phyloP scores from a whole-genome alignment of 2,329 filamentous ascomycete genomes.

The Pseudocercospora fijiensis region DNA sequence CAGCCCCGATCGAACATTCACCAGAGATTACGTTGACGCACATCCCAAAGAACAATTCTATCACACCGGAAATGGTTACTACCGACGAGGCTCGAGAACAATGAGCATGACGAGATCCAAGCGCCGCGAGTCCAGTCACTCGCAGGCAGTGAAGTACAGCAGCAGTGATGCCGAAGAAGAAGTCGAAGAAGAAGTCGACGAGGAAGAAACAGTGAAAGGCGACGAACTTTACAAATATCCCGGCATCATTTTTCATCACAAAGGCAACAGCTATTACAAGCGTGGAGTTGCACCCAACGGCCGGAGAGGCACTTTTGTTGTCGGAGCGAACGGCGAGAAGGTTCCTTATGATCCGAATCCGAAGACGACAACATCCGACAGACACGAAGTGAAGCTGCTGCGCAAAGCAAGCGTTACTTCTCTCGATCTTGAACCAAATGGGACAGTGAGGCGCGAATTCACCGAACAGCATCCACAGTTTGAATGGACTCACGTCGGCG shows the following conservation, averaged over 20 bases:
- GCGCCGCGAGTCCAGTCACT: slow-evolving; percentile 20
- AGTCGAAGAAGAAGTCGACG: slow-evolving; percentile 12
- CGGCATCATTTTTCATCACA: slow-evolving; percentile 33
- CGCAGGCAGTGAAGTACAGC: slow-evolving; percentile 18
- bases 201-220: slow-evolving; percentile 22
- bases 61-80: slow-evolving; percentile 34
- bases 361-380: background rate
- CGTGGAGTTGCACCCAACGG: slow-evolving; percentile 30
- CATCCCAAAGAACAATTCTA: slow-evolving; percentile 34
- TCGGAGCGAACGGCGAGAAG: slow-evolving; percentile 16
- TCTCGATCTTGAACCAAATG: background rate
- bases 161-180: slow-evolving; percentile 19
- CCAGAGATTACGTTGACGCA: slow-evolving; percentile 28
- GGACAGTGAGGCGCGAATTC: slow-evolving; percentile 4
- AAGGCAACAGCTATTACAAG: slow-evolving; percentile 36
- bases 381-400: slow-evolving; percentile 3
- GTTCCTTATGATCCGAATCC: background rate
- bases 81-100: slow-evolving; percentile 24
- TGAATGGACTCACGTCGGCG: slow-evolving; percentile 27
- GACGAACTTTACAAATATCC: slow-evolving; percentile 28
- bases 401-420: background rate
- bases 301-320: slow-evolving; percentile 24
- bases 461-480: slow-evolving; percentile 22
- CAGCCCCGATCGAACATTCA: slow-evolving; percentile 28
- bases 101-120: slow-evolving; percentile 11